Conservation (phyloP, 176 grass and related monocot genomes). For the Ensete glaucum region DNA sequence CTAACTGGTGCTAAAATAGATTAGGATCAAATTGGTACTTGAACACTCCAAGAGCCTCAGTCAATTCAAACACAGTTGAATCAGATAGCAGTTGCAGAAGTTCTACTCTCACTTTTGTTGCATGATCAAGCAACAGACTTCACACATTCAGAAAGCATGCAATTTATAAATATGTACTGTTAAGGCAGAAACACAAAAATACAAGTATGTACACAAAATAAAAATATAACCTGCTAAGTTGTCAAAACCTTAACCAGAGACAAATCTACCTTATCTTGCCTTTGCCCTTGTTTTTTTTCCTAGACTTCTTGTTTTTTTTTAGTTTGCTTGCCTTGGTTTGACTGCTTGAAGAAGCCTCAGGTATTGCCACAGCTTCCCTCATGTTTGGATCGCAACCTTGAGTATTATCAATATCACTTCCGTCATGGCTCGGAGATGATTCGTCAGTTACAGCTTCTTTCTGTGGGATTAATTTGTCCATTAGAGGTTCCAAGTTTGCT, state of each 20-base stretch:
- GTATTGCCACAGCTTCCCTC: background rate
- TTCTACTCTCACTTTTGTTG: too few species aligned
- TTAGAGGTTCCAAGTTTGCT: background rate
- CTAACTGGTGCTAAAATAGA: too few species aligned
- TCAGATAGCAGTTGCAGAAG: too few species aligned
- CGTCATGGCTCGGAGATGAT: background rate
- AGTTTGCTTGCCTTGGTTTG: background rate
- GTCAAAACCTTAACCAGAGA: background rate
- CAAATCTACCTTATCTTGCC: background rate
- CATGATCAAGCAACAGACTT: too few species aligned
- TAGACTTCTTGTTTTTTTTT: background rate
- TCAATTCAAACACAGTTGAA: too few species aligned
- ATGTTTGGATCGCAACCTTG: background rate
- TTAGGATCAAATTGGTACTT: too few species aligned
- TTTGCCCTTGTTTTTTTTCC: conserved; percentile 10
- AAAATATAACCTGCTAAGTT: too few species aligned
- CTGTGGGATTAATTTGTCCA: background rate
- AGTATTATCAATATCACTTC: background rate
- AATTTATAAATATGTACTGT: too few species aligned
- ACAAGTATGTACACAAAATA: too few species aligned
- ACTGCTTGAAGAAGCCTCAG: background rate
- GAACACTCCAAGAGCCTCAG: too few species aligned
- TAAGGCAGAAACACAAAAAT: too few species aligned
- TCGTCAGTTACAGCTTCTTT: background rate
- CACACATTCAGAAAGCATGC: too few species aligned